Percentiles rank a stretch among this genome's conserved stretches.
Evolutionary conservation across 352 stramenopile species (phyloP).

Genomic region (Globisporangium iwayamae): DNA sequence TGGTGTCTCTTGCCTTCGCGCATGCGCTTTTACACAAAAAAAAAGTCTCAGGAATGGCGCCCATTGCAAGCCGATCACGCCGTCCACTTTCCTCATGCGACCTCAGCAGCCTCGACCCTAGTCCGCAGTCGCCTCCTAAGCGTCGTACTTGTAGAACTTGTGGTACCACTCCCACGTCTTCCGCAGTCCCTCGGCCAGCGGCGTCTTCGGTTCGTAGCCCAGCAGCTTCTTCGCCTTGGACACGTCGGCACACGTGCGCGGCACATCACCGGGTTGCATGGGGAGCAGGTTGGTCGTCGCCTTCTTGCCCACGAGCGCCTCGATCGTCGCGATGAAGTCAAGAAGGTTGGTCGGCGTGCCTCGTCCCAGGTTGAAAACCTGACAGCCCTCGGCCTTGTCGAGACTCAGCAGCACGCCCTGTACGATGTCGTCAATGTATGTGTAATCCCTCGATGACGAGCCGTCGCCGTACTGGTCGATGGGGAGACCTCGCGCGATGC

Average conservation of each 20-base stretch:
- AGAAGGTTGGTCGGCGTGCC: conserved; percentile 89
- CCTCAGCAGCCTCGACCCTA: background rate
- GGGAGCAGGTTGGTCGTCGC: conserved; percentile 93
- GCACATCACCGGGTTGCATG: conserved; percentile 96
- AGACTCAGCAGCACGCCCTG: conserved; percentile 89
- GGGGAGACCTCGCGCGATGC: conserved; percentile 52
- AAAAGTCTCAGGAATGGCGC: background rate
- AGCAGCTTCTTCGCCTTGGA: conserved; percentile 93
- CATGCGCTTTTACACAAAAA: background rate
- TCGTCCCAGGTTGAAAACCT: conserved; percentile 98
- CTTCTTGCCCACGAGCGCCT: conserved; percentile 91
- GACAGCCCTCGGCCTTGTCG: conserved; percentile 74
- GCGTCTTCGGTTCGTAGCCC: conserved; percentile 93
- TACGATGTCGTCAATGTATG: conserved; percentile 98
- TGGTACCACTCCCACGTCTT: conserved; percentile 95
- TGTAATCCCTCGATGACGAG: conserved; percentile 95
- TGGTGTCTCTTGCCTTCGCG: background rate
- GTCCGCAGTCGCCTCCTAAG: background rate
- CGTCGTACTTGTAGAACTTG: conserved; percentile 32
- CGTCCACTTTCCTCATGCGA: background rate
- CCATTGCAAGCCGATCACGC: background rate
- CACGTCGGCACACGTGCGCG: conserved; percentile 94
- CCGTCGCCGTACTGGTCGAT: conserved; percentile 98
- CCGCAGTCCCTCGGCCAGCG: conserved; percentile 91
- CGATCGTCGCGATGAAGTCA: conserved; percentile 95